Base-by-base conservation (phyloP, 1,139 yeast genomes). In the Kodamaea sp. region DNA sequence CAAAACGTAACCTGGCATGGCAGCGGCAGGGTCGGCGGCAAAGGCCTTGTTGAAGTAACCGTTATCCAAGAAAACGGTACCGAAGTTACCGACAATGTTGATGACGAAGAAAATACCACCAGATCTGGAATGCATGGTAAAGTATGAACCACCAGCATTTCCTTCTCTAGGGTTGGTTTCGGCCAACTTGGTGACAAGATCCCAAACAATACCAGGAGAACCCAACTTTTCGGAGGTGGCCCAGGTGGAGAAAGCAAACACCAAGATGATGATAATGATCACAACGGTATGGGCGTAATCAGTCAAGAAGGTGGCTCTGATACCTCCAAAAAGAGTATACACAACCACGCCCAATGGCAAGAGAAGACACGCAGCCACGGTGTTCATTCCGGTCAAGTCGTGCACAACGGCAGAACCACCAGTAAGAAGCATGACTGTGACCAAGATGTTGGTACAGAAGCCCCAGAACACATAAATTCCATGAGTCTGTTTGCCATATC, bases 31-130 rank as follows among this genome's bases (percentile, higher is more conserved):
- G 43, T 81, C 72, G 9, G 95, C 85, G 30, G 95, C 90, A 58
- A 88, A 84, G 6, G 95, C 95, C 63, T 85, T 84, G 63, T 85
- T 84, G 81, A 90, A 87, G 63, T 88, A 88, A 26, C 95, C 95
- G 49, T 84, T 83, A 57, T 88, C 96, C 53, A 88, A 67, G 57
- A 86, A 87, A 15, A 87, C 95, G 15, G 95, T 85, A 37, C 95
- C 95, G 50, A 87, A 86, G 61, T 86, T 86, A 41, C 96, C 96
- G 31, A 86, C 83, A 46, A 85, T 67, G 61, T 87, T 85, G 55
- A 86, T 83, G 26, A 85, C 88, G 47, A 86, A 80, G 68, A 87
- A 88, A 35, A 87, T 82, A 42, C 94, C 94, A 31, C 94, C 95
- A 11, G 73, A 61, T 42, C 73, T 70, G 3, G 95, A 84, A 46